Conservation (phyloP, 1,284 basidiomycete species). For the Entoloma clypeatum region DNA sequence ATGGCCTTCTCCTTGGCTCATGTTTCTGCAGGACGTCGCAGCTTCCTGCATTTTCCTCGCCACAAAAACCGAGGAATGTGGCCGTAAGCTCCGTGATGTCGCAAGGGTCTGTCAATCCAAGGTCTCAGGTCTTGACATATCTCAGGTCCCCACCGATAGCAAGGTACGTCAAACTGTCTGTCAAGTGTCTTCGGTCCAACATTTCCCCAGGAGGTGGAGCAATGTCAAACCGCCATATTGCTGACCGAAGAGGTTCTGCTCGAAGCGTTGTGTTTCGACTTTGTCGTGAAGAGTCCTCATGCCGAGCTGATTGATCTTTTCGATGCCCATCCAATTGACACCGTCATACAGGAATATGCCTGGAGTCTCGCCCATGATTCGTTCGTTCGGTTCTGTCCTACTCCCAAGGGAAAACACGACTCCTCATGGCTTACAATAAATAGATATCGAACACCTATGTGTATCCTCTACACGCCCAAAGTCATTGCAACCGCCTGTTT, state of each 20-base stretch:
- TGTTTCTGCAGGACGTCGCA: conserved; percentile 69
- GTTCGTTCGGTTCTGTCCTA: conserved; percentile 42
- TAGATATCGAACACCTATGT: conserved; percentile 75
- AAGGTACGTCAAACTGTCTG: conserved; percentile 40
- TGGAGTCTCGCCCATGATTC: conserved; percentile 85
- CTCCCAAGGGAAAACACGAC: neutral
- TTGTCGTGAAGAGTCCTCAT: conserved; percentile 82
- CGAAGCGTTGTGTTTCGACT: conserved; percentile 90
- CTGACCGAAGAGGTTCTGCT: conserved; percentile 80
- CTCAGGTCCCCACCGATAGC: conserved; percentile 56
- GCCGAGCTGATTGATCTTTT: conserved; percentile 68
- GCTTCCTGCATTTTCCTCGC: conserved; percentile 89
- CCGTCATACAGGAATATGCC: conserved; percentile 61
- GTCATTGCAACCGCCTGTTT: conserved; percentile 73
- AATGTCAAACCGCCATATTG: conserved; percentile 71
- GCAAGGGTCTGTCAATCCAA: conserved; percentile 76
- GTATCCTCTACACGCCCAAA: conserved; percentile 61
- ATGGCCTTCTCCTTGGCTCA: conserved; percentile 13
- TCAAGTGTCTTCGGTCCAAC: conserved; percentile 11
- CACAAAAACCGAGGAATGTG: conserved; percentile 88
- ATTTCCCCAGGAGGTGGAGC: conserved; percentile 62
- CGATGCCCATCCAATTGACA: conserved; percentile 45
- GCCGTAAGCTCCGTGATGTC: conserved; percentile 81
- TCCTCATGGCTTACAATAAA: conserved; percentile 8
- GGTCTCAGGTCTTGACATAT: conserved; percentile 51